phyloP scores from a whole-genome alignment of 2,329 filamentous ascomycete genomes.

The Akanthomyces lecanii region DNA sequence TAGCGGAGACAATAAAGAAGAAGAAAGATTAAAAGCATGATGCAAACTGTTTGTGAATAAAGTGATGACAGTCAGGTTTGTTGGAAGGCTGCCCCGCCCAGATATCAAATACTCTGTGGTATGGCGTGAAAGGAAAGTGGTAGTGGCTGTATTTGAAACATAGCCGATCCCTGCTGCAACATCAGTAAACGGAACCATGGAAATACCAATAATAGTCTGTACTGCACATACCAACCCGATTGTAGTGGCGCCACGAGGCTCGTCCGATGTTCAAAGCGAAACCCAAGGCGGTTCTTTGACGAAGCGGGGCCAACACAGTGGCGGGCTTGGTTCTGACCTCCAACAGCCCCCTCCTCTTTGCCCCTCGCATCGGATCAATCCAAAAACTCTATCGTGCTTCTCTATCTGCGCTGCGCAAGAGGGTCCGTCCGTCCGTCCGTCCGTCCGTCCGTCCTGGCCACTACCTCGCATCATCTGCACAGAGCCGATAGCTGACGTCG shows the following conservation, averaged over 20 bases:
- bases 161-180: too few relatives aligned
- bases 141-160: too few relatives aligned
- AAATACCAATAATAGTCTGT: too few relatives aligned
- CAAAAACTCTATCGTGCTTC: not conserved
- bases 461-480: not conserved
- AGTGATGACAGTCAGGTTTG: too few relatives aligned
- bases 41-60: not conserved
- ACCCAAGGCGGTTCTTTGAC: not conserved
- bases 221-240: too few relatives aligned
- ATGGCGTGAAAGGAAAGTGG: too few relatives aligned
- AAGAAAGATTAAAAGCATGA: not conserved
- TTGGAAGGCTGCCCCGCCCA: too few relatives aligned
- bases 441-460: not conserved
- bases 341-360: not conserved
- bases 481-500: not conserved
- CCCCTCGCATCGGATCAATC: not conserved
- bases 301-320: constrained; percentile 2
- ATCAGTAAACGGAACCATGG: too few relatives aligned
- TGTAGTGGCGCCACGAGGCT: not conserved
- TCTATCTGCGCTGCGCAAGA: not conserved
- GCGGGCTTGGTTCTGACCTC: not conserved
- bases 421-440: not conserved
- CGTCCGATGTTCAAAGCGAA: not conserved
- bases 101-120: too few relatives aligned
- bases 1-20: not conserved